Evolutionary conservation across 176 grass and related monocot species (phyloP).

Genomic region (Pontederia crassipes): DNA sequence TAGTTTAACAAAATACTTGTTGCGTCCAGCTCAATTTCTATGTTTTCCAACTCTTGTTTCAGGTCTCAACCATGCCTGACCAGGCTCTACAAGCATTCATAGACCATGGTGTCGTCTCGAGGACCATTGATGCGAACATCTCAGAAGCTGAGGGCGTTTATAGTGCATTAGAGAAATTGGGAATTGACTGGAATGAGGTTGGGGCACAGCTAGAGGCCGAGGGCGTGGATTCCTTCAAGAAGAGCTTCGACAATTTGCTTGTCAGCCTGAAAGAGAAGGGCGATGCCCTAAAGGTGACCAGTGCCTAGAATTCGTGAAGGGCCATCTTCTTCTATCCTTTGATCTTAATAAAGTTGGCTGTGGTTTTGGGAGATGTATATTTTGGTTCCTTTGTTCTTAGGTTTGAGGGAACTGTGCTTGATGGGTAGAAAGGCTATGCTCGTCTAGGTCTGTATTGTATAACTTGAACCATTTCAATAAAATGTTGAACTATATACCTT

Average conservation of each 20-base stretch:
- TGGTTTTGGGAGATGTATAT: not conserved
- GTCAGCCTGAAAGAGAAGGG: slow-evolving; percentile 71
- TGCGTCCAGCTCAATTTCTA: too few relatives aligned
- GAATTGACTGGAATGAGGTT: slow-evolving; percentile 72
- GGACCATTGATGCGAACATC: slow-evolving; percentile 74
- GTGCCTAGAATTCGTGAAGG: slow-evolving; percentile 1
- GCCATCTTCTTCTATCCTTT: not conserved
- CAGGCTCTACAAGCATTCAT: slow-evolving; percentile 86
- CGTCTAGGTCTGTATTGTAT: too few relatives aligned
- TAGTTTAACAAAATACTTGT: too few relatives aligned
- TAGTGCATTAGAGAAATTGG: slow-evolving; percentile 85
- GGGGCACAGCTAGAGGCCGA: slow-evolving; percentile 73
- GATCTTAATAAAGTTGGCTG: slow-evolving; percentile 15
- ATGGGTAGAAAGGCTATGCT: too few relatives aligned
- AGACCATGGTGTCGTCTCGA: slow-evolving; percentile 72
- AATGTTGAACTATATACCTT: too few relatives aligned
- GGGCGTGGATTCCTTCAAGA: slow-evolving; percentile 90
- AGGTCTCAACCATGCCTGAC: slow-evolving; percentile 99
- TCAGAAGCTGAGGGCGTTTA: slow-evolving; percentile 82
- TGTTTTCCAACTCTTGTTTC: slow-evolving; percentile 14
- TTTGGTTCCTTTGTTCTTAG: not conserved
- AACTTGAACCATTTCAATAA: too few relatives aligned
- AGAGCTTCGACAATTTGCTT: slow-evolving; percentile 91
- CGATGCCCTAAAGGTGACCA: slow-evolving; percentile 53
- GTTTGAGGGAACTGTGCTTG: not conserved